phyloP scores from a whole-genome alignment of 257 asterid species.

The Voacanga thouarsii region DNA sequence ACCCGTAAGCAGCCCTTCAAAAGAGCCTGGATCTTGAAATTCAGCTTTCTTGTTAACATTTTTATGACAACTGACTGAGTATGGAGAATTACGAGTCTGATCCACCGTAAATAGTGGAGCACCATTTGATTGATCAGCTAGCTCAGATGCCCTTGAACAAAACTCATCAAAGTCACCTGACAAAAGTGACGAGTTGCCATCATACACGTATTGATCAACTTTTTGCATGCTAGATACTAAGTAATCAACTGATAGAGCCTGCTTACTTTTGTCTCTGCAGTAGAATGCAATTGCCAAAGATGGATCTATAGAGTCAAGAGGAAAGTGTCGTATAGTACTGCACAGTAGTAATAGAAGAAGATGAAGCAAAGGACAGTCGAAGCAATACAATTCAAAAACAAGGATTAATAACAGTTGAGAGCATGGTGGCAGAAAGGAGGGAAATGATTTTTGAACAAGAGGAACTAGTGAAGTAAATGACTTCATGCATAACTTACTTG shows the following conservation, averaged over 20 bases:
- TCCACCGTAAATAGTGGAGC: conserved; percentile 87
- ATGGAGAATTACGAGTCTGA: conserved; percentile 41
- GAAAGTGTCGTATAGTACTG: conserved; percentile 73
- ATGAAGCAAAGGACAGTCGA: conserved; percentile 8
- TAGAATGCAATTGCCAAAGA: conserved; percentile 89
- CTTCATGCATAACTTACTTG: conserved; percentile 50
- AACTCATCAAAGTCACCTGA: conserved; percentile 90
- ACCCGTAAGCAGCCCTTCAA: conserved; percentile 21
- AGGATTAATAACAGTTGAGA: neutral
- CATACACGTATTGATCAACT: neutral
- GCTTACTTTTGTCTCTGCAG: conserved; percentile 70
- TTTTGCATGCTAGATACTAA: neutral
- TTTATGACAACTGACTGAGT: conserved; percentile 20
- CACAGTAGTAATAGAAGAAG: conserved; percentile 10
- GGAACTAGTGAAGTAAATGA: neutral
- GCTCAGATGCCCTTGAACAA: conserved; percentile 58
- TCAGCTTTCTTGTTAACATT: conserved; percentile 19
- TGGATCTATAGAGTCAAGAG: conserved; percentile 85
- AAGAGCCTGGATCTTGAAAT: conserved; percentile 27
- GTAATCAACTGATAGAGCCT: conserved; percentile 2
- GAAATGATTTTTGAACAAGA: neutral
- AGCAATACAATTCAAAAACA: conserved; percentile 3
- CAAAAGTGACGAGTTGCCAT: conserved; percentile 5
- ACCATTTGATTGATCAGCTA: conserved; percentile 65
- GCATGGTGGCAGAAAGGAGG: neutral